These are phyloP conservation scores for Alternaria ethzedia DNA, from an alignment of 2,329 filamentous ascomycete species.

Conservation along the genomic window DNA sequence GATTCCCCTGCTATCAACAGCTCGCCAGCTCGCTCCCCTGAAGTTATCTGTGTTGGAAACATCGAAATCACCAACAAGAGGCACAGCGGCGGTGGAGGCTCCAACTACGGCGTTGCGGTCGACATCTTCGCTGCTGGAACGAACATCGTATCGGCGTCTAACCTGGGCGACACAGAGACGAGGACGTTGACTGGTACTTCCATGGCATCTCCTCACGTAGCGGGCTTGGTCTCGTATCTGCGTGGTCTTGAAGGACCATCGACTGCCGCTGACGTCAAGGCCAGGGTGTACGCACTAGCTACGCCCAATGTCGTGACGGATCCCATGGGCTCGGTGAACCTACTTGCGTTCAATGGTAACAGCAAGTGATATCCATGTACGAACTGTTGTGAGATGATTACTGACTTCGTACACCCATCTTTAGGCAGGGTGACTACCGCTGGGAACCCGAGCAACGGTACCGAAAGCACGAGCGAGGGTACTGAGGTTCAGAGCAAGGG, in stretches of 20 bases:
- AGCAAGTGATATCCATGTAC: neutral
- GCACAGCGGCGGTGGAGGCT: conserved; percentile 17
- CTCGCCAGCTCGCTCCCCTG: conserved; percentile 44
- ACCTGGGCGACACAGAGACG: conserved; percentile 50
- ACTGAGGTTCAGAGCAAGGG: neutral
- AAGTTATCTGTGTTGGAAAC: conserved; percentile 47
- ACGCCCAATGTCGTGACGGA: conserved; percentile 31
- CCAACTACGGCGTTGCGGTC: conserved; percentile 48
- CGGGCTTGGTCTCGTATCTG: conserved; percentile 72
- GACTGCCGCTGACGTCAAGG: conserved; percentile 29
- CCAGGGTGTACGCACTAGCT: conserved; percentile 30
- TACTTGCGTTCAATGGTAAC: conserved; percentile 40
- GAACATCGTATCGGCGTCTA: conserved; percentile 54
- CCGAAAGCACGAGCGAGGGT: neutral
- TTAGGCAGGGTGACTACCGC: neutral
- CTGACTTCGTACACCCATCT: too few species aligned
- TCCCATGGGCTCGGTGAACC: conserved; percentile 25
- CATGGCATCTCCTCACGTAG: conserved; percentile 72
- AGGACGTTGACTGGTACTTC: conserved; percentile 64
- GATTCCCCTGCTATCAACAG: conserved; percentile 27
- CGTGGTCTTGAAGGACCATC: conserved; percentile 57
- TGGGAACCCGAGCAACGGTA: neutral
- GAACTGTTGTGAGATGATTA: too few species aligned
- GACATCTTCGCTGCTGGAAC: conserved; percentile 50
- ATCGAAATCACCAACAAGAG: conserved; percentile 33